These are phyloP conservation scores for Vicia faba DNA, from an alignment of 306 rosid genomes.

Conservation along the genomic window DNA sequence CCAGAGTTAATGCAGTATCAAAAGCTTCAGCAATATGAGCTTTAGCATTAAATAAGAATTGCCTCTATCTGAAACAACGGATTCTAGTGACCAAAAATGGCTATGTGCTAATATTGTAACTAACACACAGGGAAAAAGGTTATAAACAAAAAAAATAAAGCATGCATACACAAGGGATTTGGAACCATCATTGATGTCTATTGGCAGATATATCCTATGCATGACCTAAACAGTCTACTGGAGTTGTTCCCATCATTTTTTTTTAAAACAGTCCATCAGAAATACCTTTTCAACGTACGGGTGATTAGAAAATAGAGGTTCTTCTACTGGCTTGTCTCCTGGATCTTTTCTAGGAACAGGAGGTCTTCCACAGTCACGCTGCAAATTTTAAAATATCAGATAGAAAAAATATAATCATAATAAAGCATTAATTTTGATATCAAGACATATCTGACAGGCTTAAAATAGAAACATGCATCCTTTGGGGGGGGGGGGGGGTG, in stretches of 20 bases:
- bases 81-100: conserved; percentile 1
- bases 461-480: conserved; percentile 10
- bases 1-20: not conserved
- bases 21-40: not conserved
- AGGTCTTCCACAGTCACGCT: conserved; percentile 93
- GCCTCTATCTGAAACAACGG: not conserved
- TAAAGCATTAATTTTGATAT: conserved; percentile 21
- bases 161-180: conserved; percentile 15
- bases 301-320: conserved; percentile 81
- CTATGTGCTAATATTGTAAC: conserved; percentile 1
- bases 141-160: not conserved
- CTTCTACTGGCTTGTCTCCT: conserved; percentile 84
- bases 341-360: conserved; percentile 92
- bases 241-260: conserved; percentile 27
- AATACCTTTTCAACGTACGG: conserved; percentile 88
- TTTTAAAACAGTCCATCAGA: conserved; percentile 21
- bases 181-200: conserved; percentile 14
- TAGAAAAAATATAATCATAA: conserved; percentile 26
- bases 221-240: conserved; percentile 23
- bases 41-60: not conserved
- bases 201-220: conserved; percentile 1
- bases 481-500: not conserved
- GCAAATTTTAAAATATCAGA: conserved; percentile 38
- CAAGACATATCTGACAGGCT: conserved; percentile 18
- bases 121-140: conserved; percentile 14